Evolutionary conservation across 495 filamentous ascomycete species (phyloP).

Genomic region (Neurospora sp.): DNA sequence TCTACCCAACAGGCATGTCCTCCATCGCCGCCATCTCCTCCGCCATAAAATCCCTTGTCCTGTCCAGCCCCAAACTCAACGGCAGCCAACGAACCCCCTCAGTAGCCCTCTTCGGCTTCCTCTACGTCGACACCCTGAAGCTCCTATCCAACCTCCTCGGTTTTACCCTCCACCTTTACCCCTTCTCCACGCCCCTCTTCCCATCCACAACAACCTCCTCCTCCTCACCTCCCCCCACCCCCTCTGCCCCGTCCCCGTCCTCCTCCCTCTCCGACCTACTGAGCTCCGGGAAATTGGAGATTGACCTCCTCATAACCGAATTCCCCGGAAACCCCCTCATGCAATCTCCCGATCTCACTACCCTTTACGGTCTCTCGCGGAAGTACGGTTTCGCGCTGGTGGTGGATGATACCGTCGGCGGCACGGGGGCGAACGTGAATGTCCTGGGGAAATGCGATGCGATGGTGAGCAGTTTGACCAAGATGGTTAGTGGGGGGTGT

Average conservation of each 20-base stretch:
- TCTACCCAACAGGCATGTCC: constrained; percentile 17
- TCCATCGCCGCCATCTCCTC: constrained; percentile 2
- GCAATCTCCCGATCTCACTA: constrained; percentile 6
- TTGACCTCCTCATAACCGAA: constrained; percentile 10
- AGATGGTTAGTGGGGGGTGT: constrained; percentile 19
- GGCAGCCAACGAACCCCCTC: background rate
- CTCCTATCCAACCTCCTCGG: constrained; percentile 4
- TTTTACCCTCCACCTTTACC: background rate
- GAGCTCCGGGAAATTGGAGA: no score
- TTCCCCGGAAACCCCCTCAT: constrained; percentile 22
- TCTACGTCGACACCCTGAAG: constrained; percentile 22
- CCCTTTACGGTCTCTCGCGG: background rate
- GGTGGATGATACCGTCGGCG: constrained; percentile 19
- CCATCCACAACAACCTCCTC: no score
- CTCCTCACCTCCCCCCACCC: no score
- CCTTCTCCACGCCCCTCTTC: background rate
- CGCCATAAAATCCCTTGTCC: constrained; percentile 1
- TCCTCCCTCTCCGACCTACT: background rate
- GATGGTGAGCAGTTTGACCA: constrained; percentile 18
- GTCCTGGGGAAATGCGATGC: constrained; percentile 10
- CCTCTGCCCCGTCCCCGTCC: no score
- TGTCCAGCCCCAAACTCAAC: background rate
- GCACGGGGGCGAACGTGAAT: constrained; percentile 8
- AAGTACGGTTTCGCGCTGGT: constrained; percentile 6
- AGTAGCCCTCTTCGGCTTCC: constrained; percentile 5